phyloP scores from a whole-genome alignment of 208 protist species.

The Leishmania turanica region DNA sequence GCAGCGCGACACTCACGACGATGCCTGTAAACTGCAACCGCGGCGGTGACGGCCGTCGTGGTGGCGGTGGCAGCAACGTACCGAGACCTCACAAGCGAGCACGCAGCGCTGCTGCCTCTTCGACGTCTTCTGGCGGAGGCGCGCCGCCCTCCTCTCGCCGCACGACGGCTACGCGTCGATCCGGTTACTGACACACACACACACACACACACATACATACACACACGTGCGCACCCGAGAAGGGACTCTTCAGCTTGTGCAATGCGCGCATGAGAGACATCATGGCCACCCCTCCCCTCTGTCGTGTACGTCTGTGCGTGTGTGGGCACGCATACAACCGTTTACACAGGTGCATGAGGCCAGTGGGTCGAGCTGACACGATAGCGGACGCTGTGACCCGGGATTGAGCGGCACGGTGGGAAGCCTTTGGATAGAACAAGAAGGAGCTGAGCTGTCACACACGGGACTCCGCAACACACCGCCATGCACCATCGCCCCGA shows the following conservation, averaged over 20 bases:
- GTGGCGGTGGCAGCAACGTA: neutral
- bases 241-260: no score
- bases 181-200: neutral
- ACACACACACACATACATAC: neutral
- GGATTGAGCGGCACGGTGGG: neutral
- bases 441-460: neutral
- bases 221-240: neutral
- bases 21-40: constrained; percentile 20
- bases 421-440: neutral
- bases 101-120: constrained; percentile 26
- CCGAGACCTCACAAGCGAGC: constrained; percentile 16
- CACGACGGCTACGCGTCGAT: constrained; percentile 14
- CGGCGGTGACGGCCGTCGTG: neutral
- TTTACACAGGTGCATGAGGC: neutral
- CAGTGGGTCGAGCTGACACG: neutral
- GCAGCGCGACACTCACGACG: constrained; percentile 19
- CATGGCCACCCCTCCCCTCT: neutral
- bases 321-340: neutral
- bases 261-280: neutral
- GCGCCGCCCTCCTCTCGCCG: constrained; percentile 7
- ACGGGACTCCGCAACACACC: neutral
- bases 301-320: neutral
- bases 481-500: neutral
- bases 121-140: constrained; percentile 1
- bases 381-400: neutral